Evolutionary conservation across 2,329 filamentous ascomycete genomes (phyloP), one percentile per base, ranked within the genome.

Genomic region (Exophiala dermatitidis): DNA sequence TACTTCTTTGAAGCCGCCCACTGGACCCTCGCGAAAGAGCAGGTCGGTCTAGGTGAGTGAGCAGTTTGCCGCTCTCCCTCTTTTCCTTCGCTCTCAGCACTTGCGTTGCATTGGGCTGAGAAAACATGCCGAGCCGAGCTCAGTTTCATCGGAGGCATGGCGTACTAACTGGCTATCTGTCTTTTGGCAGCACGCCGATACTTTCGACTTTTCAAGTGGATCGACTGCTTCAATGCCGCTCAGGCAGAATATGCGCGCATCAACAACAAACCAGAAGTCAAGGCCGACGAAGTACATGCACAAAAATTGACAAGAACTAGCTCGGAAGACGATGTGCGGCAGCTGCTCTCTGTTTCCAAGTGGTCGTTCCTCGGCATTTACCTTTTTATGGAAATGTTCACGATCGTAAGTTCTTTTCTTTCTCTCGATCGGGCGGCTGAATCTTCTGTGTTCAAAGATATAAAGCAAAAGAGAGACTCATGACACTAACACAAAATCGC

Each of bases 141-240:
- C 19, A 19, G 19, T 19, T 19, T 19, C 19, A 19, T 19, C 19
- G 19, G 19, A 19, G 19, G 19, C 1, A 19, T 19, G 19, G 19
- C 19, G 19, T 19, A 19, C 19, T 19, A 19, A 19, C 19, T 19
- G 19, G 19, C 19, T 19, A 19, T 19, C 19, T 19, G 19, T 19
- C 19, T 19, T 19, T 19, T 19, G 19, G 19, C 41, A 77, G 75
- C 70, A 31, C 76, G 86, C 36, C 79, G 84, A 26, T 82, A 80
- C 68, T 77, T 88, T 64, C 81, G 86, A 8, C 71, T 86, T 53
- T 85, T 87, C 66, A 82, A 83, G 62, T 88, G 84, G 65, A 68
- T 86, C 48, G 80, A 82, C 43, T 76, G 74, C 46, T 83, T 86
- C 60, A 65, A 72, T 28, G 65, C 70, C 1, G 79, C 81, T 1